A percentile compares a stretch with the other conserved stretches of the same genome.
phyloP scores from a whole-genome alignment of 2,329 filamentous ascomycete genomes.

The Alternaria sp. region DNA sequence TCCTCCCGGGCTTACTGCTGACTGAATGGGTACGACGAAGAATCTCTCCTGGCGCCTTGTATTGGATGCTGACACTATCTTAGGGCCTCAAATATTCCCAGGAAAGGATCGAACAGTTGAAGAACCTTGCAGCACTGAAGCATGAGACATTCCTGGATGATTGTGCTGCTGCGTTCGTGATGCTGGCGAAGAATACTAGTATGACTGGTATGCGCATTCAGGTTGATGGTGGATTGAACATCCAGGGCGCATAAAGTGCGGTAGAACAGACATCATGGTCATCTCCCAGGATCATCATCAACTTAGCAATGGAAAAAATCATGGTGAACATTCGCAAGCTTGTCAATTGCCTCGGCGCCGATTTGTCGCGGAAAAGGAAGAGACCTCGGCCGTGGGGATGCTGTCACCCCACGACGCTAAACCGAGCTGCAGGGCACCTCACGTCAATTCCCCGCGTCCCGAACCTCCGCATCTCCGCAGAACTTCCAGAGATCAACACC shows the following conservation, averaged over 20 bases:
- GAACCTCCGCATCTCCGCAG: slow-evolving; percentile 20
- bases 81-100: slow-evolving; percentile 65
- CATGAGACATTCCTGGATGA: slow-evolving; percentile 63
- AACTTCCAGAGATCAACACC: slow-evolving; percentile 4
- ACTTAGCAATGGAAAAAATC: background rate
- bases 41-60: background rate
- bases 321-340: background rate
- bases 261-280: background rate
- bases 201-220: slow-evolving; percentile 58
- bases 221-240: slow-evolving; percentile 49
- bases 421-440: slow-evolving; percentile 6
- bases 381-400: slow-evolving; percentile 13
- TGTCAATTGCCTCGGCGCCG: background rate
- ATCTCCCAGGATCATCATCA: background rate
- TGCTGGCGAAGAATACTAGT: slow-evolving; percentile 62
- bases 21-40: slow-evolving; percentile 57
- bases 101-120: slow-evolving; percentile 64
- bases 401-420: slow-evolving; percentile 10
- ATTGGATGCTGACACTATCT: background rate
- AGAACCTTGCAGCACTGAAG: slow-evolving; percentile 67
- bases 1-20: slow-evolving; percentile 69
- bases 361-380: slow-evolving; percentile 5
- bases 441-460: slow-evolving; percentile 12
- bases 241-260: slow-evolving; percentile 31
- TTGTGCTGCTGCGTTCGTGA: slow-evolving; percentile 64